Evolutionary conservation across 2,329 filamentous ascomycete species (phyloP), one percentile per base, ranked within the genome.

Genomic region (Gyromitra esculenta): DNA sequence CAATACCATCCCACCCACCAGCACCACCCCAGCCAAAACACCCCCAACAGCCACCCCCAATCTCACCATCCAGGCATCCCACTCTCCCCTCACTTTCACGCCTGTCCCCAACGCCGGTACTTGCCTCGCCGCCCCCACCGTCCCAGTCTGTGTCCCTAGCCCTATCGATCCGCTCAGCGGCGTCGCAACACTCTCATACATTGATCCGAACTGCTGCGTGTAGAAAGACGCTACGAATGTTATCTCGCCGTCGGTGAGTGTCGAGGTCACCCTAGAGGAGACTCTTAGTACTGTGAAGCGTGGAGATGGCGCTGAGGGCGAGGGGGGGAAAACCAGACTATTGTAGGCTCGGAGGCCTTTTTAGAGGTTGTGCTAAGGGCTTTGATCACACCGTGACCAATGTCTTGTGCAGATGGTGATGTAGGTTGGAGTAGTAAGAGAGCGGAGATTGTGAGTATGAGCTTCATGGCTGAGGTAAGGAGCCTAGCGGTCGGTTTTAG

Each of bases 141-240:
- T 3, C 18, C 65, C 72, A 6, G 59, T 70, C 39, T 75, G 65
- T n/a, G 65, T 75, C 18, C 72, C 72, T 2, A 75, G 18, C 31
- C 72, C 72, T 52, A 75, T 59, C 65, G 18, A 39, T 48, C 72
- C 72, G 35, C 72, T 75, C 35, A 48, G 43, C 7, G 72, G 65
- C 39, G 35, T 18, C 7, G 48, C 45, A 21, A 48, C 6, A 9
- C 25, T 70, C 13, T 45, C 45, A 13, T 70, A 70, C 57, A 41
- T 43, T 11, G 25, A 45, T 25, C 25, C 7, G 48, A 48, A 70
- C 48, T 43, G 37, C 41, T 75, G 65, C 15, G 72, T 75, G 25
- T 70, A 75, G 3, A 64, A 39, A 0, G 57, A 70, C 8, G 72
- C 65, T 8, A 75, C 41, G 3, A 25, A 11, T 5, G 72, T 65